phyloP scores from a whole-genome alignment of 1,139 yeast species.

The Taphrina betulina region DNA sequence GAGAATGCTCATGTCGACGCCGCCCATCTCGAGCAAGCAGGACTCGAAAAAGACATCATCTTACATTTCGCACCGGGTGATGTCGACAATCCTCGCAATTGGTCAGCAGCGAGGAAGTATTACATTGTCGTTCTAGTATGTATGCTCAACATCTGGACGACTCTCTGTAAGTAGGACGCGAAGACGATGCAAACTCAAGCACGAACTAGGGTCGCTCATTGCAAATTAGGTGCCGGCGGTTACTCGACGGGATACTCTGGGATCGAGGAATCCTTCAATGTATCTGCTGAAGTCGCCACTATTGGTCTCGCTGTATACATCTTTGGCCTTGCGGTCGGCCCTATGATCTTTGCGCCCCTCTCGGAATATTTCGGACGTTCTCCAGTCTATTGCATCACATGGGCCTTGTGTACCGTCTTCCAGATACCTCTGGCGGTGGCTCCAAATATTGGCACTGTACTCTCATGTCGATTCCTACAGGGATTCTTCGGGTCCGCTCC shows the following conservation, averaged over 20 bases:
- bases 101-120: not conserved
- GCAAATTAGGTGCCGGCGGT: not conserved
- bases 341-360: conserved; percentile 72
- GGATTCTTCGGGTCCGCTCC: conserved; percentile 85
- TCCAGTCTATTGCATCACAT: conserved; percentile 54
- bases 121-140: not conserved
- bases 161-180: too few relatives aligned
- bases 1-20: too few relatives aligned
- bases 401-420: conserved; percentile 54
- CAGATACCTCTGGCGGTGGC: conserved; percentile 60
- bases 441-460: conserved; percentile 50
- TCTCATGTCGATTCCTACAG: conserved; percentile 72
- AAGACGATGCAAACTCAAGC: too few relatives aligned
- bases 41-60: not conserved
- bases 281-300: conserved; percentile 4
- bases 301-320: conserved; percentile 7
- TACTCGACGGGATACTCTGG: not conserved
- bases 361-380: conserved; percentile 56
- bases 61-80: not conserved
- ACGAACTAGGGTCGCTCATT: too few relatives aligned
- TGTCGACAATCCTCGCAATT: conserved; percentile 4
- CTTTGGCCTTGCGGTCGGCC: conserved; percentile 53
- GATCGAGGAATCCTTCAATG: not conserved
- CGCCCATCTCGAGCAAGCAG: too few relatives aligned
- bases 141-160: too few relatives aligned